Evolutionary conservation across 345 rosid species (phyloP).

Genomic region (Murraya koenigii): DNA sequence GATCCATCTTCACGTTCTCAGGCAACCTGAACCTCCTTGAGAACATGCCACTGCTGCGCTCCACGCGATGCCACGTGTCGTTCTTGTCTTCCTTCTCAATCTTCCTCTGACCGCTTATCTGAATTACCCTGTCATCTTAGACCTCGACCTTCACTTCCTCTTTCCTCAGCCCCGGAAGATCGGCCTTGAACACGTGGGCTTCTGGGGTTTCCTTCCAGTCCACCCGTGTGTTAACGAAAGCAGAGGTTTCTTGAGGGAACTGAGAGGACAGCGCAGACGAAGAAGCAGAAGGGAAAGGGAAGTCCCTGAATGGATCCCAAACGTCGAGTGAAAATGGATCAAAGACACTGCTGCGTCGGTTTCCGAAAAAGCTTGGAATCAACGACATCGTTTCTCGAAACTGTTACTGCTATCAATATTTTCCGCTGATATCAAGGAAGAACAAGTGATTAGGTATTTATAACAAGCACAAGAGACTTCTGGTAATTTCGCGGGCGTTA

Average conservation of each 20-base stretch:
- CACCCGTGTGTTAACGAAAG: conserved; percentile 5
- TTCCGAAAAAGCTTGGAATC: conserved; percentile 23
- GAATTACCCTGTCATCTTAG: conserved; percentile 17
- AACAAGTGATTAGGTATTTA: neutral
- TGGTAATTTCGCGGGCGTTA: neutral
- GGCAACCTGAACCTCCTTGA: conserved; percentile 18
- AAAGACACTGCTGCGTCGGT: neutral
- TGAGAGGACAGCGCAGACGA: neutral
- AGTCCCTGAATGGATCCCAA: conserved; percentile 24
- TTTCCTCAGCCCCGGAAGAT: conserved; percentile 15
- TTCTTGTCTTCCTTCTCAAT: conserved; percentile 17
- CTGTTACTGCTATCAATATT: neutral
- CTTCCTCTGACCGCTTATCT: conserved; percentile 15
- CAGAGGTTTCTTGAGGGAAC: neutral
- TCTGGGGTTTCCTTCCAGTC: conserved; percentile 23
- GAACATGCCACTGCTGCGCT: conserved; percentile 12
- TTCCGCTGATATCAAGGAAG: too few relatives aligned
- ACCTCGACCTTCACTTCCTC: conserved; percentile 22
- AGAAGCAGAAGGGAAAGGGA: neutral
- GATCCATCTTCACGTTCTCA: conserved; percentile 16
- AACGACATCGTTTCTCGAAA: neutral
- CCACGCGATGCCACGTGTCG: conserved; percentile 20
- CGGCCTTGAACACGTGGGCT: conserved; percentile 17
- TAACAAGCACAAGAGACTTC: neutral
- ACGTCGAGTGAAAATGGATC: conserved; percentile 18